phyloP scores from a whole-genome alignment of 768 basidiomycete genomes.

The Boletus huronensis region DNA sequence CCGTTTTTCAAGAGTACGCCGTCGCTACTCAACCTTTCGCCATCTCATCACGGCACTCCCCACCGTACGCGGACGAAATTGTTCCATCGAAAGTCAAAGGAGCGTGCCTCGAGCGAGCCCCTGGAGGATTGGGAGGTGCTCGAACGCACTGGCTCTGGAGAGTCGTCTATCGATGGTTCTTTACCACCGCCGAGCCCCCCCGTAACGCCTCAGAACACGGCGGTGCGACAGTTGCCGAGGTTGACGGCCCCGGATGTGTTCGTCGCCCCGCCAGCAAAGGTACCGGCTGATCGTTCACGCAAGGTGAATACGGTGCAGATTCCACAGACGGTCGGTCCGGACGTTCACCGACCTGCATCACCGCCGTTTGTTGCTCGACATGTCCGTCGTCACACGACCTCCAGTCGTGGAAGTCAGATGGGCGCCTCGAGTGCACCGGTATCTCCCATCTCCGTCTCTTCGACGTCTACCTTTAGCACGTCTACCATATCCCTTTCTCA shows the following conservation, averaged over 20 bases:
- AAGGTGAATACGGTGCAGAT: conserved; percentile 27
- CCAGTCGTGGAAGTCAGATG: conserved; percentile 29
- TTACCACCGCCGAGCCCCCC: conserved; percentile 20
- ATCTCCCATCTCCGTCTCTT: conserved; percentile 29
- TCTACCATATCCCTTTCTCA: conserved; percentile 20
- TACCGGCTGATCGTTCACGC: conserved; percentile 15
- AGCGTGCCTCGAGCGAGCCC: conserved; percentile 32
- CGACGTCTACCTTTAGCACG: conserved; percentile 26
- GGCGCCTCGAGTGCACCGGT: conserved; percentile 32
- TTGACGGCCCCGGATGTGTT: conserved; percentile 13
- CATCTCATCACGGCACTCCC: conserved; percentile 30
- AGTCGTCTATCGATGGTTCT: conserved; percentile 24
- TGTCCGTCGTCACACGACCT: conserved; percentile 33
- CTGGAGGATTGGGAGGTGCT: conserved; percentile 34
- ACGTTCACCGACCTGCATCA: conserved; percentile 28
- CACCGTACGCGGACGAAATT: conserved; percentile 31
- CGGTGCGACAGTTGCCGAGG: conserved; percentile 15
- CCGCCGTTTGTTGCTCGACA: conserved; percentile 33
- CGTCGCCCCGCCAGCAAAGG: conserved; percentile 8
- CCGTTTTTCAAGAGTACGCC: conserved; percentile 36
- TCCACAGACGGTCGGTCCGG: conserved; percentile 13
- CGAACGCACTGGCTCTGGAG: conserved; percentile 27
- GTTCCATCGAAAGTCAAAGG: conserved; percentile 35
- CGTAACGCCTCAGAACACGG: conserved; percentile 18
- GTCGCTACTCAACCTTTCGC: conserved; percentile 29